Evolutionary conservation across 2,329 filamentous ascomycete genomes (phyloP).

Genomic region (Penicillium sp.): DNA sequence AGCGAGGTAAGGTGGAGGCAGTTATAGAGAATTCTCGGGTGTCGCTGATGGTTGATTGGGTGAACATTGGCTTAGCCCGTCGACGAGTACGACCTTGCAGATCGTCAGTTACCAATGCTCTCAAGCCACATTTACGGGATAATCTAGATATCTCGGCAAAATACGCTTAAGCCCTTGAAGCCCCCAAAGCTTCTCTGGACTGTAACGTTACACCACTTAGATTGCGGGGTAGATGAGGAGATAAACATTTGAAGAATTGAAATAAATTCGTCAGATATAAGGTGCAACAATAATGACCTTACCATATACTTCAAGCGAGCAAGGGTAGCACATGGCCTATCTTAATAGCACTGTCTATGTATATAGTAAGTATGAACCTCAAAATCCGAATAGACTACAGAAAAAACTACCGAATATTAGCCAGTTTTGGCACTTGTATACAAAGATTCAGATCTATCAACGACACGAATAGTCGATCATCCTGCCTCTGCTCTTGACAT

Average conservation of each 20-base stretch:
- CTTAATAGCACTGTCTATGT: not conserved
- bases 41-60: no score
- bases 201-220: not conserved
- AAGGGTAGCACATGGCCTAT: not conserved
- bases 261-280: not conserved
- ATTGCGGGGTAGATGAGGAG: not conserved
- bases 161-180: not conserved
- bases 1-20: no score
- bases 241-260: not conserved
- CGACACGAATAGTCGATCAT: no score
- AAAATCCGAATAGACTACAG: no score
- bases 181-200: not conserved
- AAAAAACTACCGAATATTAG: no score
- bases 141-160: not conserved
- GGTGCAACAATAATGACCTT: not conserved
- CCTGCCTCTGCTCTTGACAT: no score
- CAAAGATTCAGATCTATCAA: no score
- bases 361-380: not conserved
- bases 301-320: not conserved
- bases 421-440: no score
- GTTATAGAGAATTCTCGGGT: no score
- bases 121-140: not conserved
- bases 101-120: not conserved
- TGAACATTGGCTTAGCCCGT: not conserved
- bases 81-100: not conserved